Evolutionary conservation across 2,329 filamentous ascomycete species (phyloP).

Genomic region (Chalaropsis thielavioides): DNA sequence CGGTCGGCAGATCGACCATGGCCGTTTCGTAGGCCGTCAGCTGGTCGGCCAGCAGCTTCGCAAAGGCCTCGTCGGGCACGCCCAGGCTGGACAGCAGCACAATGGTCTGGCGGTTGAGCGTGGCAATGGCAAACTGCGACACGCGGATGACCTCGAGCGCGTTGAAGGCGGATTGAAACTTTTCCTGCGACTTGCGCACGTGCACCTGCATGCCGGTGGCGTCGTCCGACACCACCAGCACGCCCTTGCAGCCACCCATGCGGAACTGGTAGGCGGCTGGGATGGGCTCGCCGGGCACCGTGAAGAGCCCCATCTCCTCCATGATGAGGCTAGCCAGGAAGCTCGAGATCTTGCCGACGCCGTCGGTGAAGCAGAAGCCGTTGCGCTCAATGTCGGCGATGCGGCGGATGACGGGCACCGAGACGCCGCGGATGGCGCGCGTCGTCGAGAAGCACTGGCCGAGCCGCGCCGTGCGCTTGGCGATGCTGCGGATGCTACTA

Average conservation of each 20-base stretch:
- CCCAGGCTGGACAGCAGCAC: constrained; percentile 67
- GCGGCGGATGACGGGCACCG: constrained; percentile 41
- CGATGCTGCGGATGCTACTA: constrained; percentile 63
- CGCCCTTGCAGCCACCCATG: constrained; percentile 81
- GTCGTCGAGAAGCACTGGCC: constrained; percentile 97
- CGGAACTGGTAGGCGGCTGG: constrained; percentile 88
- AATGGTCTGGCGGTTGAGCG: constrained; percentile 82
- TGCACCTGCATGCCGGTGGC: constrained; percentile 54
- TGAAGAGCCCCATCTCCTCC: constrained; percentile 45
- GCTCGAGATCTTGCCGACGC: constrained; percentile 79
- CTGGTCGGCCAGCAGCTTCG: constrained; percentile 51
- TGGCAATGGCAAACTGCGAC: constrained; percentile 61
- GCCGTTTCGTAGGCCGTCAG: constrained; percentile 54
- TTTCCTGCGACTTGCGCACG: constrained; percentile 72
- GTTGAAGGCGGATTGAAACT: constrained; percentile 59
- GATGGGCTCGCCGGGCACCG: constrained; percentile 22
- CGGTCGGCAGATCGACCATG: constrained; percentile 49
- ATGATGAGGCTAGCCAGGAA: constrained; percentile 62
- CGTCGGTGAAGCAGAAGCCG: constrained; percentile 69
- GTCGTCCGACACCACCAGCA: constrained; percentile 61
- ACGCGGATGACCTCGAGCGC: constrained; percentile 74
- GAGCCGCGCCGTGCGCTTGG: constrained; percentile 76
- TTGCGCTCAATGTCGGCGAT: constrained; percentile 60
- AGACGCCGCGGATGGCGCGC: constrained; percentile 51
- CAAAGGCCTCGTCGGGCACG: constrained; percentile 52